These are phyloP conservation scores for Yamadazyma diospyri DNA, from an alignment of 1,139 yeast species.

Conservation along the genomic window DNA sequence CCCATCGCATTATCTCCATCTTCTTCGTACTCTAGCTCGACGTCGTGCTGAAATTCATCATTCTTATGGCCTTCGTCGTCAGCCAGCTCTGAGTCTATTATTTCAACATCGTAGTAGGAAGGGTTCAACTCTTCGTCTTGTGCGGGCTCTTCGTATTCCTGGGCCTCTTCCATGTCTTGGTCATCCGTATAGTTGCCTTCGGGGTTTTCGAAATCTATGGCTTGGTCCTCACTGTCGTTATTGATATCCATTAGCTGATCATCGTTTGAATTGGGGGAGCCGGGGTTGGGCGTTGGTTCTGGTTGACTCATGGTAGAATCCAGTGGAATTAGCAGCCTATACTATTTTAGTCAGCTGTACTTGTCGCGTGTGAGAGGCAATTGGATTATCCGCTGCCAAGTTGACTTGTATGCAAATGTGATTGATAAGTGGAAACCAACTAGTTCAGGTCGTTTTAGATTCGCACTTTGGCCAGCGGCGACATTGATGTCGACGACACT, in stretches of 20 bases:
- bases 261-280: neutral
- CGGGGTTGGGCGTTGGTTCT: neutral
- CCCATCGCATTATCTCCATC: conserved; percentile 2
- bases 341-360: too few relatives aligned
- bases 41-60: neutral
- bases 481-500: too few relatives aligned
- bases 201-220: neutral
- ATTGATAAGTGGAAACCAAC: too few relatives aligned
- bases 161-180: conserved; percentile 8
- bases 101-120: neutral
- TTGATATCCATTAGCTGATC: conserved; percentile 5
- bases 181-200: neutral
- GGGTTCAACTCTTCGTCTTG: neutral
- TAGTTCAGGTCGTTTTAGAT: too few relatives aligned
- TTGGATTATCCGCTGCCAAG: too few relatives aligned
- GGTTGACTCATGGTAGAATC: neutral
- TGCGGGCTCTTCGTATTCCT: conserved; percentile 1
- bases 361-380: too few relatives aligned
- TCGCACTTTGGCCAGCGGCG: too few relatives aligned
- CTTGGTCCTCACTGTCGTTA: conserved; percentile 4
- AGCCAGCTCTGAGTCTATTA: conserved; percentile 1
- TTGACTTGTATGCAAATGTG: too few relatives aligned
- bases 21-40: conserved; percentile 4
- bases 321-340: too few relatives aligned
- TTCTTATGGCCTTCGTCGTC: conserved; percentile 2